Evolutionary conservation across 129 eudicot species (phyloP).

Genomic region (Tagetes patula): DNA sequence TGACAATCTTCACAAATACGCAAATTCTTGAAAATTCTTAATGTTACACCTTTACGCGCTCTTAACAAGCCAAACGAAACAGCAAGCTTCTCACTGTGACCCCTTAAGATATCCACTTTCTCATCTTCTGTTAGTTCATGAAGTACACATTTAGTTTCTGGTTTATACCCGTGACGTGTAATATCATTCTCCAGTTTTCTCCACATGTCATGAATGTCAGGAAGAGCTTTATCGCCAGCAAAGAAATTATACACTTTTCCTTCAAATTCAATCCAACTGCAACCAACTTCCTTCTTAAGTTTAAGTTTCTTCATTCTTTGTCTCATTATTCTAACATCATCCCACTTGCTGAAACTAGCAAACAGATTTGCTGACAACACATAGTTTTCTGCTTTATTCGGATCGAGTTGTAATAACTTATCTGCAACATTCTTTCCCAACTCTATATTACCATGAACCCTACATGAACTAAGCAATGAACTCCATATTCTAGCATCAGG

Average conservation of each 20-base stretch:
- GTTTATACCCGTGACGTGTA: constrained; percentile 34
- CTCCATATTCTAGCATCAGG: constrained; percentile 61
- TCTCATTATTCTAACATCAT: constrained; percentile 51
- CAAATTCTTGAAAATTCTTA: constrained; percentile 45
- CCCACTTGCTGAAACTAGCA: constrained; percentile 56
- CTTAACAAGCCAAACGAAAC: constrained; percentile 32
- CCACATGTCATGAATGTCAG: constrained; percentile 40
- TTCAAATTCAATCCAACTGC: constrained; percentile 62
- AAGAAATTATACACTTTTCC: constrained; percentile 50
- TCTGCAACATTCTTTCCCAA: constrained; percentile 45
- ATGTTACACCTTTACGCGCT: constrained; percentile 21
- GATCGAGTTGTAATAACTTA: constrained; percentile 46
- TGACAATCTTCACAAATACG: constrained; percentile 50
- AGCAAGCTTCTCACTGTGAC: constrained; percentile 54
- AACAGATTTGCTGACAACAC: constrained; percentile 53
- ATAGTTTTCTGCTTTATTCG: constrained; percentile 51
- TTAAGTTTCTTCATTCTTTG: constrained; percentile 46
- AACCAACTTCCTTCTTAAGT: constrained; percentile 44
- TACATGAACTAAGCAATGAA: constrained; percentile 64
- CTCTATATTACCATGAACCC: constrained; percentile 42
- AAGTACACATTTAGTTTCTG: constrained; percentile 46
- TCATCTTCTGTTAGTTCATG: constrained; percentile 42
- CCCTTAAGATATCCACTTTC: constrained; percentile 40
- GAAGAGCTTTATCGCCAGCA: constrained; percentile 42
- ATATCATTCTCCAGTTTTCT: constrained; percentile 36